phyloP scores from a whole-genome alignment of 768 basidiomycete species.

The Suillus variegatus region DNA sequence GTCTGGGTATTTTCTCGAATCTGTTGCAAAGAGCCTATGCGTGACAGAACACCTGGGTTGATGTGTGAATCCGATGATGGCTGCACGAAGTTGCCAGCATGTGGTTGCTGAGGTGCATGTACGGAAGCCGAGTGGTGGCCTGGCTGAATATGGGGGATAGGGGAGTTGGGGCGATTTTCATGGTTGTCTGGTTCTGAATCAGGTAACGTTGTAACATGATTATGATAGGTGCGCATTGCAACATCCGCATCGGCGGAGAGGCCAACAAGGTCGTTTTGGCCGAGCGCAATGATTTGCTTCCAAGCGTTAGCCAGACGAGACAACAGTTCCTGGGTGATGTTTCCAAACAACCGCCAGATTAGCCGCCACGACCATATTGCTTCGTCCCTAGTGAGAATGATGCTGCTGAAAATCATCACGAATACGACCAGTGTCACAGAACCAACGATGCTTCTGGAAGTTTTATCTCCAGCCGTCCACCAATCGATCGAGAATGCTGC shows the following conservation, averaged over 20 bases:
- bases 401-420: constrained; percentile 45
- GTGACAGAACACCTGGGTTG: too few species aligned
- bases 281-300: background rate
- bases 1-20: background rate
- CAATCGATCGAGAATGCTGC: constrained; percentile 28
- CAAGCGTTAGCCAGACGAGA: background rate
- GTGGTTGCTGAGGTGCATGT: background rate
- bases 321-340: background rate
- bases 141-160: background rate
- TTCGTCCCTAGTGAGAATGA: constrained; percentile 31
- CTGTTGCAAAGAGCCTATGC: background rate
- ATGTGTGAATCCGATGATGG: background rate
- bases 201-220: background rate
- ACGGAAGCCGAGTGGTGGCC: background rate
- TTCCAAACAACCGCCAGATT: background rate
- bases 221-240: too few species aligned
- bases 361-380: constrained; percentile 22
- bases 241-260: background rate
- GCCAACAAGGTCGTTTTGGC: background rate
- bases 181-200: background rate
- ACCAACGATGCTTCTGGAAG: constrained; percentile 30
- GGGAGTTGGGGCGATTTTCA: background rate
- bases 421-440: constrained; percentile 27
- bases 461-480: constrained; percentile 13
- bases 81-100: background rate